A percentile compares a stretch with the other conserved stretches of the same genome.
These are phyloP conservation scores for Udeniomyces megalosporus DNA, from an alignment of 768 basidiomycete species.

Conservation along the genomic window DNA sequence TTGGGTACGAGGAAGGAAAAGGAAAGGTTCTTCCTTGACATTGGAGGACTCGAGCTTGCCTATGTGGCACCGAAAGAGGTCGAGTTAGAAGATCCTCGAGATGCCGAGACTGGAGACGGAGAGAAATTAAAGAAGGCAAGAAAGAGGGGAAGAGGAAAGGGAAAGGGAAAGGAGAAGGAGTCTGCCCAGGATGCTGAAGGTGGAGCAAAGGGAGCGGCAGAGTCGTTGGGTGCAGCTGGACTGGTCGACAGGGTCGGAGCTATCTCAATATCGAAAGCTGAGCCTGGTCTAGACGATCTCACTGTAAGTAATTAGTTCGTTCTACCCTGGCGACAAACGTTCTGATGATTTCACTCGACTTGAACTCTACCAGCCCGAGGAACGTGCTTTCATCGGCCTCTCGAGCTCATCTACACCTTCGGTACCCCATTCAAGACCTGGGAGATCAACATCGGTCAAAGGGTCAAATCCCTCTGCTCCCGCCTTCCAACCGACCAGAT, in stretches of 20 bases:
- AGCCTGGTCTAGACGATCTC: not conserved
- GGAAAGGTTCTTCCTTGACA: constrained; percentile 4
- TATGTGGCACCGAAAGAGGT: not conserved
- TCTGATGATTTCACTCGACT: not conserved
- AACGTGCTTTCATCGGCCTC: not conserved
- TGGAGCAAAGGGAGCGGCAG: not conserved
- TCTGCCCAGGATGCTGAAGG: not conserved
- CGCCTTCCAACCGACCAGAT: not conserved
- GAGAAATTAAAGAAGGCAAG: not conserved
- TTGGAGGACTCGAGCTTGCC: not conserved
- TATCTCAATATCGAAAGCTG: not conserved
- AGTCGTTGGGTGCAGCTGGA: not conserved
- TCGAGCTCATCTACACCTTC: not conserved
- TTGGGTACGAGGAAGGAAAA: not conserved
- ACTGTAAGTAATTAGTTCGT: no score
- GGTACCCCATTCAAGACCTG: no score
- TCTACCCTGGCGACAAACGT: no score
- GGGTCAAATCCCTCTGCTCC: not conserved
- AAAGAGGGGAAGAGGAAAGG: constrained; percentile 8
- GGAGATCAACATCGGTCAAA: not conserved
- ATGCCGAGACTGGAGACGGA: not conserved
- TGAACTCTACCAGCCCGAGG: not conserved
- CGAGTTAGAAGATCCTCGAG: not conserved
- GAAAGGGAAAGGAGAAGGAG: constrained; percentile 6
- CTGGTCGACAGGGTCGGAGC: not conserved